phyloP scores from a whole-genome alignment of 208 protist species.

The Hexamita inflata region DNA sequence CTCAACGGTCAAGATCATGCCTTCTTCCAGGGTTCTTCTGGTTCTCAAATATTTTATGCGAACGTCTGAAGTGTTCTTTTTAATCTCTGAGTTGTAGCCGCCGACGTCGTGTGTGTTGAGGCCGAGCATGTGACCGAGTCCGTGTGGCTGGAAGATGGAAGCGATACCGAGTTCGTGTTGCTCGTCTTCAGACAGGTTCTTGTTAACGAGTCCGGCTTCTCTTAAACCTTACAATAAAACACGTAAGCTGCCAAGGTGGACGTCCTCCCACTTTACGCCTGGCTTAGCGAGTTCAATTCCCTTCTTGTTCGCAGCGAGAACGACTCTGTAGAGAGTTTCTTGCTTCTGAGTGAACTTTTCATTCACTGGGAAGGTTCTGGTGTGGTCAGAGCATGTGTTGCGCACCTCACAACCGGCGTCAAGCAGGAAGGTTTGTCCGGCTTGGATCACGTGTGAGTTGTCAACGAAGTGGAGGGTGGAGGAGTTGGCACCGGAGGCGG shows the following conservation, averaged over 20 bases:
- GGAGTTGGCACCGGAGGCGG: constrained; percentile 53
- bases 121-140: constrained; percentile 59
- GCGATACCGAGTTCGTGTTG: constrained; percentile 7
- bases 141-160: constrained; percentile 54
- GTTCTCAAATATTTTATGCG: constrained; percentile 63
- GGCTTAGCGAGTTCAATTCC: constrained; percentile 39
- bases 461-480: constrained; percentile 63
- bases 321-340: constrained; percentile 67
- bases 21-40: constrained; percentile 63
- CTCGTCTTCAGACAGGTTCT: neutral
- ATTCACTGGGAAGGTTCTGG: constrained; percentile 56
- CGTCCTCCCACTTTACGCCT: constrained; percentile 27
- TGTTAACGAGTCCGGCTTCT: constrained; percentile 31
- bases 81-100: constrained; percentile 61
- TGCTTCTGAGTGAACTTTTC: constrained; percentile 53
- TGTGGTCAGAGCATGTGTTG: constrained; percentile 57
- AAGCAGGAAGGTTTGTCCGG: constrained; percentile 48
- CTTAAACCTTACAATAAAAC: constrained; percentile 34
- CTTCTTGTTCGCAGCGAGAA: constrained; percentile 59
- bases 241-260: constrained; percentile 31
- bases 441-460: constrained; percentile 45
- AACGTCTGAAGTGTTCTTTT: constrained; percentile 36
- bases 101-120: constrained; percentile 66
- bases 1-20: constrained; percentile 83
- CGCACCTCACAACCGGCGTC: constrained; percentile 56